Conservation (phyloP, 345 rosid genomes). For the Anastatica hierochuntica region DNA sequence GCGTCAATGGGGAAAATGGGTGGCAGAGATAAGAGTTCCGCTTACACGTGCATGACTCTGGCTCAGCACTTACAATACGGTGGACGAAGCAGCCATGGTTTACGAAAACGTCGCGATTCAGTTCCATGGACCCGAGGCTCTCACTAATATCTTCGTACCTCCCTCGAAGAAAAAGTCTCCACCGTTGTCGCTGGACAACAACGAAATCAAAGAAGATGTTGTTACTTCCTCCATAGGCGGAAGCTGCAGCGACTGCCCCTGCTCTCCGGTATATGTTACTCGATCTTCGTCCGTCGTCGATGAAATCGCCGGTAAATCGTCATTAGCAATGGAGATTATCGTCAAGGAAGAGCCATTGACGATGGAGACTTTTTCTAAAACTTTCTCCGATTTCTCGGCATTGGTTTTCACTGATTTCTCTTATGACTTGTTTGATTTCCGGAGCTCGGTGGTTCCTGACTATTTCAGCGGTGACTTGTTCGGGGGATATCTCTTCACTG, state of each 20-base stretch:
- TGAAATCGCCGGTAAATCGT: too few species aligned
- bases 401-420: slow-evolving; percentile 28
- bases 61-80: slow-evolving; percentile 85
- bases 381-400: slow-evolving; percentile 39
- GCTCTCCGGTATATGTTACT: slow-evolving; percentile 75
- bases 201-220: too few species aligned
- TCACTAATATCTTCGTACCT: slow-evolving; percentile 58
- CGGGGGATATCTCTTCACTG: slow-evolving; percentile 27
- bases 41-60: slow-evolving; percentile 60
- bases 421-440: slow-evolving; percentile 44
- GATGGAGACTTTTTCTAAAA: slow-evolving; percentile 17
- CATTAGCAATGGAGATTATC: background rate
- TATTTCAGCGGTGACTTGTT: slow-evolving; percentile 34
- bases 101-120: slow-evolving; percentile 90
- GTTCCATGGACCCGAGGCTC: slow-evolving; percentile 90
- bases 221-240: slow-evolving; percentile 30
- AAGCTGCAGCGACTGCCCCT: slow-evolving; percentile 29
- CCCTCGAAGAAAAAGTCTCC: slow-evolving; percentile 14
- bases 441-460: slow-evolving; percentile 32
- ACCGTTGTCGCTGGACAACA: too few species aligned
- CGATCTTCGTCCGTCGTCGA: slow-evolving; percentile 37
- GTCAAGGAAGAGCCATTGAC: slow-evolving; percentile 8
- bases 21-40: slow-evolving; percentile 98
- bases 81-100: slow-evolving; percentile 90
- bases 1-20: slow-evolving; percentile 99